These are phyloP conservation scores for Daphne laureola DNA, from an alignment of 441 rosid species.

Conservation along the genomic window DNA sequence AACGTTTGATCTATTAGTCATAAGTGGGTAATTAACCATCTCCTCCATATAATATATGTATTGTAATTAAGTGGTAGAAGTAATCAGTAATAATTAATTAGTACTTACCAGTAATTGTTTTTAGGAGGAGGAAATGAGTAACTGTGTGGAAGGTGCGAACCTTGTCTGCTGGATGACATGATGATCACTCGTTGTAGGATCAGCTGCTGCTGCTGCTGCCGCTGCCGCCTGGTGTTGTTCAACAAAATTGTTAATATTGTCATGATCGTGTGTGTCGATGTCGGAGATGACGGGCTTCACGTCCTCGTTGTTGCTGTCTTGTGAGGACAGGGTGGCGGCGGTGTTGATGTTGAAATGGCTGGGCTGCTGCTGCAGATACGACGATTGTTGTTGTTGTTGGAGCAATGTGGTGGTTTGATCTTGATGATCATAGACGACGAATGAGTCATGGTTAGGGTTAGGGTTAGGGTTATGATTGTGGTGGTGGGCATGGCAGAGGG, in stretches of 20 bases:
- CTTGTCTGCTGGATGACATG: constrained; percentile 27
- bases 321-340: constrained; percentile 17
- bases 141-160: constrained; percentile 45
- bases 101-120: no score
- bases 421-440: constrained; percentile 10
- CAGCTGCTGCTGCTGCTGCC: no score
- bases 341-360: constrained; percentile 7
- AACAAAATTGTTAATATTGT: no score
- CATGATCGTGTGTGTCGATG: constrained; percentile 26
- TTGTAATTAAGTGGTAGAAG: not conserved
- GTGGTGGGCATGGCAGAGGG: constrained; percentile 49
- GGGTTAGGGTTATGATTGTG: constrained; percentile 13
- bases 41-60: no score
- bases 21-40: no score
- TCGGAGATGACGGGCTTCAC: constrained; percentile 37
- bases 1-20: no score
- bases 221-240: no score
- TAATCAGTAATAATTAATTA: constrained; percentile 13
- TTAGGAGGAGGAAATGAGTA: constrained; percentile 37
- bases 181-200: not conserved
- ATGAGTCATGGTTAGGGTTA: no score
- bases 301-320: constrained; percentile 25
- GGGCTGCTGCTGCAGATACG: constrained; percentile 3
- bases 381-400: no score
- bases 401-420: no score